phyloP scores from a whole-genome alignment of 805 yeast genomes.

The Schwanniomyces vanrijiae region DNA sequence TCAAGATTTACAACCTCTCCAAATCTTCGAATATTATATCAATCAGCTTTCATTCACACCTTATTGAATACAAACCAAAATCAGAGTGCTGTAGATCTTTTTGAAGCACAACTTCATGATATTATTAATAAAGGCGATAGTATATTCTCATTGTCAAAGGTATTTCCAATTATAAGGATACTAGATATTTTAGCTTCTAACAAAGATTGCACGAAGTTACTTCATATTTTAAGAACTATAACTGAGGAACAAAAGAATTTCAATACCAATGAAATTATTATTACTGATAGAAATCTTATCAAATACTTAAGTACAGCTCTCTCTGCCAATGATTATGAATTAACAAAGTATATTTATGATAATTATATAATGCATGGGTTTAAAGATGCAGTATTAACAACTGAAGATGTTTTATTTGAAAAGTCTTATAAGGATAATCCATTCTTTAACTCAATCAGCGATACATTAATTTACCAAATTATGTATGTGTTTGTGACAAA shows the following conservation, averaged over 20 bases:
- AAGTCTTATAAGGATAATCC: neutral
- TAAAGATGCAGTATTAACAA: constrained; percentile 15
- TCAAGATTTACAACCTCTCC: constrained; percentile 2
- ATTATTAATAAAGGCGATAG: neutral
- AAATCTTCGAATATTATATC: constrained; percentile 17
- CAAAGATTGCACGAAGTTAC: constrained; percentile 23
- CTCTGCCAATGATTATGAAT: constrained; percentile 20
- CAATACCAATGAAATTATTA: neutral
- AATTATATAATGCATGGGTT: constrained; percentile 29
- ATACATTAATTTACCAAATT: constrained; percentile 21
- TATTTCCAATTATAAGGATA: constrained; percentile 18
- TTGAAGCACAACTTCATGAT: constrained; percentile 7
- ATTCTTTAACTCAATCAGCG: constrained; percentile 19
- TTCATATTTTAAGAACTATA: constrained; percentile 11
- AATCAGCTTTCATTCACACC: constrained; percentile 19
- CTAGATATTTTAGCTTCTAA: constrained; percentile 13
- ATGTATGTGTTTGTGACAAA: constrained; percentile 30
- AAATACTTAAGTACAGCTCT: constrained; percentile 23
- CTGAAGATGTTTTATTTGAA: constrained; percentile 25
- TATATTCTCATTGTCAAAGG: neutral
- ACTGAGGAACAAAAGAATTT: constrained; percentile 5
- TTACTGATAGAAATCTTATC: constrained; percentile 19
- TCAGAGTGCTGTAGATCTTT: constrained; percentile 20
- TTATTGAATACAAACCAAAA: constrained; percentile 24
- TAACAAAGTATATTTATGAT: constrained; percentile 28